Evolutionary conservation across 2,329 filamentous ascomycete species (phyloP).

Genomic region (Paradendryphiella salina): DNA sequence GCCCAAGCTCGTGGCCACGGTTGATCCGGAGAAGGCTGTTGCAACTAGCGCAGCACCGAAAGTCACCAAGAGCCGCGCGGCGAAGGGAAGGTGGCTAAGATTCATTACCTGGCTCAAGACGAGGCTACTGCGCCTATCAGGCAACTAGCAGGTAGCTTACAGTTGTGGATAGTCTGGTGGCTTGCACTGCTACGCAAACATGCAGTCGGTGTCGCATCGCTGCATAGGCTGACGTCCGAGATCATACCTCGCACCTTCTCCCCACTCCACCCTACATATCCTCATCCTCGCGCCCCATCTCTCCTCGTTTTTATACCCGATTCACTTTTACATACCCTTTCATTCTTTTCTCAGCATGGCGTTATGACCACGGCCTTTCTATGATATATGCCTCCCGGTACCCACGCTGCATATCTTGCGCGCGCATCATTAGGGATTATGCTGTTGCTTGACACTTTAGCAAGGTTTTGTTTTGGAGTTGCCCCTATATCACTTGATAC

Average conservation of each 20-base stretch:
- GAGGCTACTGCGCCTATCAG: constrained; percentile 55
- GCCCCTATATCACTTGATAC: constrained; percentile 3
- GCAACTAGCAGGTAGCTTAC: constrained; percentile 17
- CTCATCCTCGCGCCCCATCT: not conserved
- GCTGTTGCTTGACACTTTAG: constrained; percentile 19
- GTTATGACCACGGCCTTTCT: constrained; percentile 21
- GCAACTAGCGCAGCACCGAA: constrained; percentile 27
- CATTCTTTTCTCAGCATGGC: constrained; percentile 28
- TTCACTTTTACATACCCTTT: constrained; percentile 8
- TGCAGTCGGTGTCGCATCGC: not conserved
- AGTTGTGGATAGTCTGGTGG: not conserved
- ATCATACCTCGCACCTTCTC: not conserved
- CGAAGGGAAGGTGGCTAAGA: constrained; percentile 55
- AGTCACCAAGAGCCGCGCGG: constrained; percentile 41
- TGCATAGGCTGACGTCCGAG: not conserved
- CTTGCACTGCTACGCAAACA: constrained; percentile 5
- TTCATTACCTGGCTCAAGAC: constrained; percentile 63
- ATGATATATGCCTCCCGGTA: constrained; percentile 22
- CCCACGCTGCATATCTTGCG: constrained; percentile 28
- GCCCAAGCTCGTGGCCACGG: constrained; percentile 38
- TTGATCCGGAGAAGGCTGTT: constrained; percentile 38
- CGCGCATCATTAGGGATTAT: constrained; percentile 23
- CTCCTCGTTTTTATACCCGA: constrained; percentile 7
- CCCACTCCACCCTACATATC: not conserved
- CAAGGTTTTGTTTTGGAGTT: constrained; percentile 10